Percentiles rank a stretch among this genome's conserved stretches.
Conservation (phyloP, 345 rosid genomes). For the Erysimum cheiranthoides region DNA sequence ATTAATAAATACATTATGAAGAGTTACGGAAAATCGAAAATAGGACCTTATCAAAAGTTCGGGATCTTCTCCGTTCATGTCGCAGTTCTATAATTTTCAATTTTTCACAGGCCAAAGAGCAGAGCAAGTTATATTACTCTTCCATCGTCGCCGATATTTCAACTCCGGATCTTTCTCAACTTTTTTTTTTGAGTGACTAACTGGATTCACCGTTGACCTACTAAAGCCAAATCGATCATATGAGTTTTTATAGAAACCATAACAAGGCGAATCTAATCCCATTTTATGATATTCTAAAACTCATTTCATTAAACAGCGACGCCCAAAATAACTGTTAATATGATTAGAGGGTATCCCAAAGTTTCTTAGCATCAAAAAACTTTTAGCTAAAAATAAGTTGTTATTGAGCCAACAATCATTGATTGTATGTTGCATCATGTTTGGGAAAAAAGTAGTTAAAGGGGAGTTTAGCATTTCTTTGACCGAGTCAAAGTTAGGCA, state of each 20-base stretch:
- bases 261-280: background rate
- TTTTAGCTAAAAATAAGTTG: background rate
- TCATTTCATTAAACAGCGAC: background rate
- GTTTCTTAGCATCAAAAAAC: background rate
- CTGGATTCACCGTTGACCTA: no score
- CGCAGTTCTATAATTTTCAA: no score
- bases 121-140: no score
- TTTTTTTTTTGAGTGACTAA: no score
- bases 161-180: no score
- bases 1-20: no score
- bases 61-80: no score
- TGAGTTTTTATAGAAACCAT: background rate
- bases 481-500: constrained; percentile 48
- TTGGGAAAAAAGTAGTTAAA: constrained; percentile 36
- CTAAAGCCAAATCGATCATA: background rate
- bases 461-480: constrained; percentile 23
- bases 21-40: no score
- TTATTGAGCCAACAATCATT: background rate
- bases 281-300: background rate
- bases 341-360: no score
- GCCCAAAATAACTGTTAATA: background rate
- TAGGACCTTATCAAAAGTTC: no score
- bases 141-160: no score
- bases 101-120: no score
- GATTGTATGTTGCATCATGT: constrained; percentile 32